These are phyloP conservation scores for Zygosaccharomyces bailii DNA, from an alignment of 805 yeast species.

Conservation along the genomic window DNA sequence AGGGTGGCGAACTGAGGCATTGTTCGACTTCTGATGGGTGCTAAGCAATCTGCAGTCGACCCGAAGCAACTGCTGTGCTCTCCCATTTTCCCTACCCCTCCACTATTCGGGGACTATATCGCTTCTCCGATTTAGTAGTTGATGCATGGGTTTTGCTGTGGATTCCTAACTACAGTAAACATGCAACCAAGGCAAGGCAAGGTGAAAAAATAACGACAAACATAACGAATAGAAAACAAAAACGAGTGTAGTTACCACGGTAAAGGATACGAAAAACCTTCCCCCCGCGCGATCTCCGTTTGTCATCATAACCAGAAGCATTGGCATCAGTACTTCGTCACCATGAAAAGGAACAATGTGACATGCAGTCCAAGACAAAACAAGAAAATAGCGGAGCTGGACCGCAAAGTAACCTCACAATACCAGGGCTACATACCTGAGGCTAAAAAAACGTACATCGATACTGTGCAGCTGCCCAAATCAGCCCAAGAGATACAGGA, in stretches of 20 bases:
- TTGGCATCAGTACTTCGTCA: not conserved
- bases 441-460: conserved; percentile 12
- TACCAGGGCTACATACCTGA: conserved; percentile 24
- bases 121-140: not conserved
- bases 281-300: too few relatives aligned
- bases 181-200: not conserved
- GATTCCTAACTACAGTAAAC: not conserved
- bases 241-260: not conserved
- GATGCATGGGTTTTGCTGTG: not conserved
- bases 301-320: not conserved
- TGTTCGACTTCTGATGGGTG: not conserved
- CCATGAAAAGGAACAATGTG: not conserved
- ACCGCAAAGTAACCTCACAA: conserved; percentile 11
- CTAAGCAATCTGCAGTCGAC: not conserved
- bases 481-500: conserved; percentile 19
- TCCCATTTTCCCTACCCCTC: not conserved
- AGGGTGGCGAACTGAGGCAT: too few relatives aligned
- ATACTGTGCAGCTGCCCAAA: conserved; percentile 21
- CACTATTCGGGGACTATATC: not conserved
- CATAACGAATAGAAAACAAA: not conserved
- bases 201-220: not conserved
- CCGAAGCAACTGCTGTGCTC: too few relatives aligned
- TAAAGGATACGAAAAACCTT: not conserved
- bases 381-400: conserved; percentile 7
- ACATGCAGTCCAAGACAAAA: not conserved